Base-by-base conservation (phyloP, 1,139 yeast genomes). In the Taphrina betulina region DNA sequence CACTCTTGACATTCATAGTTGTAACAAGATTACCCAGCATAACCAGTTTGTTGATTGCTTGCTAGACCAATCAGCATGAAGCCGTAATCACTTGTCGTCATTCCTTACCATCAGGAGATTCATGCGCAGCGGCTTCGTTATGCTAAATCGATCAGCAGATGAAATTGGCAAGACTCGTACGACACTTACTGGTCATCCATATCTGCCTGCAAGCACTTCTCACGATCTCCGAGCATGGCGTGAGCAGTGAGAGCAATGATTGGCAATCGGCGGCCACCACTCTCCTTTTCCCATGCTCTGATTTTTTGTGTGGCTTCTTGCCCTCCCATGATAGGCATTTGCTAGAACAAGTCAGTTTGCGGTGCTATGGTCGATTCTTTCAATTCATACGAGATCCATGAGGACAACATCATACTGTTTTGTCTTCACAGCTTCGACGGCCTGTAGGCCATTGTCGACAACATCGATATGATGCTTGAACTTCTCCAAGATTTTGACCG, bases 171-270 rank as follows among this genome's bases (percentile, higher is more conserved):
- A n/a, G n/a, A n/a, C n/a, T n/a, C n/a, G n/a, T n/a, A n/a, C n/a
- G n/a, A n/a, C n/a, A n/a, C n/a, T n/a, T n/a, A n/a, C n/a, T 78
- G 78, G 60, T 77, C 80, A n/a, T 73, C 70, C 82, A 79, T 79
- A 22, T 82, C 82, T 57, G 77, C 73, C 24, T 72, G 67, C 16
- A 78, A 63, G 54, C 80, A 78, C 57, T 71, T 68, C 58, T 74
- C 71, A 43, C 79, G 67, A 62, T 78, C 82, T 57, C 78, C 82
- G 1, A 78, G 77, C 2, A 80, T 81, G 14, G 79, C 82, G 62
- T 78, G 78, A 3, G 82, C 82, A 0, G 82, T 78, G 61, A 78
- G 67, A 8, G 82, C 82, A 19, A 78, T 75, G 3, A 77, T 70
- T 7, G 74, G 71, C 10, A 61, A 8, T 2, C 28, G 52, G n/a